Evolutionary conservation across 192 early-diverging fungal genomes (phyloP).

Genomic region (Entrophospora sp.): DNA sequence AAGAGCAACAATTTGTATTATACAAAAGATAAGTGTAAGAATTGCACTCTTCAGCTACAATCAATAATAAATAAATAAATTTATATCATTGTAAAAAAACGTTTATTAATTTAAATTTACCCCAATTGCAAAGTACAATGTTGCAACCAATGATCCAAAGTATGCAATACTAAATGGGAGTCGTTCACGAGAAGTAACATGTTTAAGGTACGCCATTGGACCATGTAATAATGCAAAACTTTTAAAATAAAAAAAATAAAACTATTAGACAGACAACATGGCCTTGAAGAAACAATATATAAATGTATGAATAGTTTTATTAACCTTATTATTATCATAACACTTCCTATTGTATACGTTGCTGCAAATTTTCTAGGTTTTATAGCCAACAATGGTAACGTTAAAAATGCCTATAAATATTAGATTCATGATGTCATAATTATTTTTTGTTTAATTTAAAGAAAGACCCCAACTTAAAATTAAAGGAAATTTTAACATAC

Average conservation of each 20-base stretch:
- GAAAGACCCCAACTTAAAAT: not conserved
- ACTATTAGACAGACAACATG: no score
- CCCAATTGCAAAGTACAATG: constrained; percentile 74
- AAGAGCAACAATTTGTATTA: constrained; percentile 16
- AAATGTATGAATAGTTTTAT: not conserved
- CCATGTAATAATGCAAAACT: constrained; percentile 78
- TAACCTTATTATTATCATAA: constrained; percentile 30
- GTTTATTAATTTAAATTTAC: constrained; percentile 27
- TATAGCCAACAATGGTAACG: constrained; percentile 52
- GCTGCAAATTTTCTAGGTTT: constrained; percentile 71
- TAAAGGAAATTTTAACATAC: constrained; percentile 13
- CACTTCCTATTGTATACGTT: constrained; percentile 64
- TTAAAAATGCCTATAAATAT: constrained; percentile 38
- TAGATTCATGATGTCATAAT: no score
- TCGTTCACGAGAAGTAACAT: constrained; percentile 70
- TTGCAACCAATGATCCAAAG: constrained; percentile 72
- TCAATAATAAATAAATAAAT: not conserved
- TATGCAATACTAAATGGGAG: constrained; percentile 75
- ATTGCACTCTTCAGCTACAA: not conserved
- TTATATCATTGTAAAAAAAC: not conserved
- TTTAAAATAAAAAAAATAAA: constrained; percentile 19
- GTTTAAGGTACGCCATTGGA: constrained; percentile 68
- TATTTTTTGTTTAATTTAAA: not conserved
- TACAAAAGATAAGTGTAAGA: constrained; percentile 4
- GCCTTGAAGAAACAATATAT: no score